phyloP scores from a whole-genome alignment of 331 rosid species.

The Quercus phellos region DNA sequence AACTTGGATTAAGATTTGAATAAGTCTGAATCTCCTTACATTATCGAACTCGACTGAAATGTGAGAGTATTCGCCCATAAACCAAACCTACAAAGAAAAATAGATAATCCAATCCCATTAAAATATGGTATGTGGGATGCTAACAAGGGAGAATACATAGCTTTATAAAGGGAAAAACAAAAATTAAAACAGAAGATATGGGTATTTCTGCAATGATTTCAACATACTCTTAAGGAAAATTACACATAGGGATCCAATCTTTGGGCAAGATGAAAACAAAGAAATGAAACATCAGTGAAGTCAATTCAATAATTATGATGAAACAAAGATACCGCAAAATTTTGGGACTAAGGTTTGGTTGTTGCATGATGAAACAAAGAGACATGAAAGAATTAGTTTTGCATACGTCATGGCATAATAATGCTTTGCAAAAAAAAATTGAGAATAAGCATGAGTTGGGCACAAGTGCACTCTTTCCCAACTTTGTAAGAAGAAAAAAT shows the following conservation, averaged over 20 bases:
- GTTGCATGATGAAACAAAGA: background rate
- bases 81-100: constrained; percentile 67
- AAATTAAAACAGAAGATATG: constrained; percentile 2
- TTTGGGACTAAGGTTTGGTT: too few relatives aligned
- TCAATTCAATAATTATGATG: background rate
- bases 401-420: background rate
- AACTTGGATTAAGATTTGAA: constrained; percentile 22
- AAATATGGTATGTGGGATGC: background rate
- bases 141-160: background rate
- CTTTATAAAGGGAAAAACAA: background rate
- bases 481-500: background rate
- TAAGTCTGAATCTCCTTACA: constrained; percentile 48
- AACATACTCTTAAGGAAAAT: background rate
- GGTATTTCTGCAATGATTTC: background rate
- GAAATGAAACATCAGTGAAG: background rate
- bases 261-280: background rate
- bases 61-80: constrained; percentile 90
- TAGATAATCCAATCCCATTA: constrained; percentile 8
- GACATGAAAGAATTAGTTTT: background rate
- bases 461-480: background rate
- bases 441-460: too few relatives aligned
- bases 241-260: background rate
- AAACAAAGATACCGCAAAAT: background rate
- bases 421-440: background rate
- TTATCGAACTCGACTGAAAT: constrained; percentile 76